Conservation (phyloP, 768 basidiomycete genomes). For the Gymnopilus dilepis region DNA sequence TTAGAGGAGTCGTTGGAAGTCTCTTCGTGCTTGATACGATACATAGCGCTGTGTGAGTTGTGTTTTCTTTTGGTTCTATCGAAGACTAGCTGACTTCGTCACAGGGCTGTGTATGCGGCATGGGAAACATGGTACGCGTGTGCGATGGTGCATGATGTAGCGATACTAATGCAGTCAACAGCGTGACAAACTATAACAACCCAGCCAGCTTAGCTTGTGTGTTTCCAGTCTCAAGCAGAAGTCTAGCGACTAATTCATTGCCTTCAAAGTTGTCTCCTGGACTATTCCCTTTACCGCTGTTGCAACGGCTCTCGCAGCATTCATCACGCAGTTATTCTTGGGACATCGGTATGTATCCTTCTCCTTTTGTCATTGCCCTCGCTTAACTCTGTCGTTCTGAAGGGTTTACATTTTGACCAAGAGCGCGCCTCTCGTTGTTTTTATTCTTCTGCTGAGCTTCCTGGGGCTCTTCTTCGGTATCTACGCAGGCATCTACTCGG, state of each 20-base stretch:
- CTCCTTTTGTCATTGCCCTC: background rate
- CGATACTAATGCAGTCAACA: no score
- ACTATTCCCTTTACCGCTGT: constrained; percentile 55
- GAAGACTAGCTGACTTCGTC: constrained; percentile 5
- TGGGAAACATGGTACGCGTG: constrained; percentile 38
- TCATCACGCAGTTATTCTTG: constrained; percentile 56
- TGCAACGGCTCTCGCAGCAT: constrained; percentile 49
- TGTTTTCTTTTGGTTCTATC: background rate
- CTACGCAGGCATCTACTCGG: constrained; percentile 47
- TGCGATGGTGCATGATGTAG: no score
- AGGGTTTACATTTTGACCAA: constrained; percentile 44
- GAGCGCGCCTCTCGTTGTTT: constrained; percentile 36
- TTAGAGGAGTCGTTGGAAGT: constrained; percentile 35
- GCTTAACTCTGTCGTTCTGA: background rate
- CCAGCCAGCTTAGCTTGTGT: constrained; percentile 40
- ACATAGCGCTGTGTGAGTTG: constrained; percentile 41
- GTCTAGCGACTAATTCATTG: background rate
- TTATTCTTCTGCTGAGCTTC: constrained; percentile 43
- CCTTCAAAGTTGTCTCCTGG: constrained; percentile 46
- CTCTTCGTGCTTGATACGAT: constrained; percentile 41
- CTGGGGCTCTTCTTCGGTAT: constrained; percentile 49
- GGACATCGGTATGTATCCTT: constrained; percentile 42
- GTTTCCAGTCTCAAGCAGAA: background rate
- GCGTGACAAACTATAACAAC: constrained; percentile 46
- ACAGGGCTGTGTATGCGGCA: constrained; percentile 38